These are phyloP conservation scores for Plasmopara viticola DNA, from an alignment of 352 stramenopile genomes.

Conservation along the genomic window DNA sequence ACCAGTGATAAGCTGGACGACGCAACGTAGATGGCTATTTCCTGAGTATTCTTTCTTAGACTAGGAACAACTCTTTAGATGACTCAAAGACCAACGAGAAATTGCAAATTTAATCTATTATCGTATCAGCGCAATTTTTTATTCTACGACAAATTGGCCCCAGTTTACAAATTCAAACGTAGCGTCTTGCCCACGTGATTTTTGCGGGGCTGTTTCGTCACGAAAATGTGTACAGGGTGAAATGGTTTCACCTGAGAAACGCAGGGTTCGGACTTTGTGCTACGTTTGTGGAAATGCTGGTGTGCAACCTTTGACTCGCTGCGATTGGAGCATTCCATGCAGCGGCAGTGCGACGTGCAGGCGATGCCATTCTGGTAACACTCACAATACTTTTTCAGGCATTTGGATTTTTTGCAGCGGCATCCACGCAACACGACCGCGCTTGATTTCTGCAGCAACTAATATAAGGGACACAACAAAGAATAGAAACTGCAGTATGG, in stretches of 20 bases:
- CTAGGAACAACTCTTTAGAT: no score
- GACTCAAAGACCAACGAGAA: no score
- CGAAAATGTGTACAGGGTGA: constrained; percentile 53
- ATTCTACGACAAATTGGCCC: no score
- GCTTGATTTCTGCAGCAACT: constrained; percentile 44
- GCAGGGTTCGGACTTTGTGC: no score
- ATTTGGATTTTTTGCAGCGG: constrained; percentile 96
- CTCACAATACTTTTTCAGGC: constrained; percentile 98
- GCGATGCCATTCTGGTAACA: constrained; percentile 92
- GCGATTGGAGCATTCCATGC: constrained; percentile 92
- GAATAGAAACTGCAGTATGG: neutral
- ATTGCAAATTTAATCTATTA: no score
- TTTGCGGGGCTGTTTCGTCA: constrained; percentile 64
- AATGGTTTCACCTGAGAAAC: constrained; percentile 13
- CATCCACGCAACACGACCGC: constrained; percentile 82
- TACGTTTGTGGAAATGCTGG: constrained; percentile 16
- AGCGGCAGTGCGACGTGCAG: constrained; percentile 92
- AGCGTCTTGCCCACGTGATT: constrained; percentile 58
- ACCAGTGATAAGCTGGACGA: no score
- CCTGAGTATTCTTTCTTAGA: no score
- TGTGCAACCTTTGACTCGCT: constrained; percentile 20
- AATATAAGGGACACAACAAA: neutral
- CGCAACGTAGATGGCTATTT: no score
- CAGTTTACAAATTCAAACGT: constrained; percentile 36
- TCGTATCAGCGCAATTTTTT: no score